Percentiles rank a stretch among this genome's conserved stretches.
These are phyloP conservation scores for Naematelia aurantialba DNA, from an alignment of 768 basidiomycete genomes.

Conservation along the genomic window DNA sequence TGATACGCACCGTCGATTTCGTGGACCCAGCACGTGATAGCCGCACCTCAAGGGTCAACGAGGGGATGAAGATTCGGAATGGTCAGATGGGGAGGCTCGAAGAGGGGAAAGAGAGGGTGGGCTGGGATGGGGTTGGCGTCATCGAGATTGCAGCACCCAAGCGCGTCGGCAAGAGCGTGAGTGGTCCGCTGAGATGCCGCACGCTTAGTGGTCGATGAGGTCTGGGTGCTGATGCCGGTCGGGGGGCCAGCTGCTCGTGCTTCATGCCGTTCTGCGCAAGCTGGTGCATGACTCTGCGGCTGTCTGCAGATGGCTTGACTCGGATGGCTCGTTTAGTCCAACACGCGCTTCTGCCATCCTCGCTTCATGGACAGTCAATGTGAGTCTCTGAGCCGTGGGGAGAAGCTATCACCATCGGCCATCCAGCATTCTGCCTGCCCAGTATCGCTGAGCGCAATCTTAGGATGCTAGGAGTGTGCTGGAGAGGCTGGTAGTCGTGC, in stretches of 20 bases:
- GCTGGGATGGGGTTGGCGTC: constrained; percentile 32
- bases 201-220: background rate
- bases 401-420: no score
- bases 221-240: background rate
- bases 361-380: constrained; percentile 18
- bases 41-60: no score
- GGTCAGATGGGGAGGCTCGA: background rate
- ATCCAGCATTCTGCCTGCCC: no score
- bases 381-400: no score
- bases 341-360: constrained; percentile 33
- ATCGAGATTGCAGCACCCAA: constrained; percentile 35
- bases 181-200: constrained; percentile 2
- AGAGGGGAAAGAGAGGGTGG: background rate
- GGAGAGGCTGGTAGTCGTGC: constrained; percentile 24
- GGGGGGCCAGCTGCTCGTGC: constrained; percentile 38
- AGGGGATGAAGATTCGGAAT: no score
- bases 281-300: constrained; percentile 22
- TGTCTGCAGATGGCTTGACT: constrained; percentile 44
- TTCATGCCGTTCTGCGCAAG: constrained; percentile 31
- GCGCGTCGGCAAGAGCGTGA: constrained; percentile 40
- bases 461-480: constrained; percentile 22
- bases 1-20: constrained; percentile 9
- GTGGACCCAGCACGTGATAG: no score
- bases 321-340: constrained; percentile 41
- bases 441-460: no score